Base-by-base conservation (phyloP, 805 yeast genomes). In the Candida incommunis region DNA sequence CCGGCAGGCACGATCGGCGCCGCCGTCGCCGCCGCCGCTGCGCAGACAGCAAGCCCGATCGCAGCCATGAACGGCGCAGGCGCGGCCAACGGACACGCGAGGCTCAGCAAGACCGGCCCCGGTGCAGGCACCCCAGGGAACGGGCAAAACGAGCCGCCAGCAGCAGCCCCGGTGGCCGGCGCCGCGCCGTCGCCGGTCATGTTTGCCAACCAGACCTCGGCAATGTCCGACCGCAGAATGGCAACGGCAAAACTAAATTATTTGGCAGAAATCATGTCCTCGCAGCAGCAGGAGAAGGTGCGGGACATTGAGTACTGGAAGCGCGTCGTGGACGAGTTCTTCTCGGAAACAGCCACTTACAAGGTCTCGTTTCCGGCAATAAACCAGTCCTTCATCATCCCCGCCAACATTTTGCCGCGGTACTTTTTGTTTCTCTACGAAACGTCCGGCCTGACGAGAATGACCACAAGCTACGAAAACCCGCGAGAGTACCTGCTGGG, bases 381-480 rank as follows among this genome's bases (percentile, higher is more conserved):
- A 9, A 31, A 31, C 18, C 58, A 60, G 41, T 78, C 79, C 1
- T 59, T 66, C 4, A 52, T 76, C 26, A 70, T 86, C 21, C 73
- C 78, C 9, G 70, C 73, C 4, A 68, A 75, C 3, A 71, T 84
- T 9, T 71, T 84, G n/a, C 82, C 92, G 1, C 62, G 78, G 40
- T 76, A 75, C 51, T 72, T 75, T 51, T 71, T 64, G 48, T 71
- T 76, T 2, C 69, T 69, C 46, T 70, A 75, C 25, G 66, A 70
- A 40, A 5, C 5, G 18, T 64, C 74, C 2, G 77, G 78, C 3
- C 74, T 77, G 3, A 63, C 66, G 2, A 62, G 71, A 37, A 66
- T 77, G 27, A 57, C 76, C 3, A 64, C 67, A 4, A 50, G 60
- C 13, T 40, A 31, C 21, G 65, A 61, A 42, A 59, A 59, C 42